phyloP scores from a whole-genome alignment of 73 alveolate genomes.

The Tetrahymena borealis region DNA sequence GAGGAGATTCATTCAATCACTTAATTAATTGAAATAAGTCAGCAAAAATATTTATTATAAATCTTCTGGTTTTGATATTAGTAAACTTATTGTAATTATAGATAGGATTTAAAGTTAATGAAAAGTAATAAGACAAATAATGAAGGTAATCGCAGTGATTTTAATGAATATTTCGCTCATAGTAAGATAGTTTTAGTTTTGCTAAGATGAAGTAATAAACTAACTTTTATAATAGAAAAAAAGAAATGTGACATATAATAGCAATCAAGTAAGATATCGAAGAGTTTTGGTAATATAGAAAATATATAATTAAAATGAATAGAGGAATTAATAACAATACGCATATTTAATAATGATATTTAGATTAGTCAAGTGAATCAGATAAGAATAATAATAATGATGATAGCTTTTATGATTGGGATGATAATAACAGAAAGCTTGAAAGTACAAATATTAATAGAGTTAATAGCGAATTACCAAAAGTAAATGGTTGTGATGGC shows the following conservation, averaged over 20 bases:
- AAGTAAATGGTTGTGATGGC: background rate
- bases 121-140: background rate
- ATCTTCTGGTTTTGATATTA: background rate
- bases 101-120: too few relatives aligned
- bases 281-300: background rate
- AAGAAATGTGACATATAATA: background rate
- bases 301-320: background rate
- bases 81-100: background rate
- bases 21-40: background rate
- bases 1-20: too few relatives aligned
- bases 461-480: background rate
- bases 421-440: background rate
- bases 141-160: background rate
- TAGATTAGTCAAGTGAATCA: background rate
- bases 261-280: background rate
- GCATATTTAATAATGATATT: background rate
- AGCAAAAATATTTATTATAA: background rate
- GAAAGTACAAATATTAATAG: background rate
- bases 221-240: background rate
- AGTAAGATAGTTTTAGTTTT: background rate
- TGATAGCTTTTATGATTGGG: background rate
- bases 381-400: background rate
- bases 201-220: background rate
- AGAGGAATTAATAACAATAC: background rate
- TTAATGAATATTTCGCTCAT: background rate